Evolutionary conservation across 257 asterid species (phyloP), one percentile per base, ranked within the genome.

Genomic region (Salvia rosmarinus): DNA sequence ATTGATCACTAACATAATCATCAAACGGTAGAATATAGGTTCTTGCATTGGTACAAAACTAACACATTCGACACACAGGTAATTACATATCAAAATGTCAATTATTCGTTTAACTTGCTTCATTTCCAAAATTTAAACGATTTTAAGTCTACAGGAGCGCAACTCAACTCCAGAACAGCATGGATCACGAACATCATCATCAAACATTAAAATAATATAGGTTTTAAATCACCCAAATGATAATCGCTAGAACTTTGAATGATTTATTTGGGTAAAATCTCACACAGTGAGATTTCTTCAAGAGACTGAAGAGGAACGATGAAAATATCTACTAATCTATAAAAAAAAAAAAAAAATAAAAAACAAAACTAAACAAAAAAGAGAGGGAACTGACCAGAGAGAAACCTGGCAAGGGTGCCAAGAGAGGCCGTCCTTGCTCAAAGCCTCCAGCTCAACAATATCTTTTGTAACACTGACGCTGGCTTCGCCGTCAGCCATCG

Each of bases 381-480:
- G 9, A 59, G 57, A 40, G 19, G 51, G 42, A 71, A 49, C 70
- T 20, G 43, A 84, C 95, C 95, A 46, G 59, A 82, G 80, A 54
- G 91, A 86, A 73, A 88, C 80, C 75, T 54, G 74, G 82, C 91
- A 88, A 47, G 88, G 91, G 47, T 84, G 89, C 95, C 95, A 88
- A 11, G 95, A 85, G 78, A 70, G 79, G 81, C 81, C 79, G 59
- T 64, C 83, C 74, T 74, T 82, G 67, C 81, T 81, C 91, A 78
- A 77, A 35, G 78, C 89, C 62, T 84, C 88, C 65, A 85, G 90
- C 81, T 79, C 81, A 60, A 73, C 80, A 81, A 42, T 70, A 64
- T 69, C 82, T 80, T 67, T 60, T 44, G 34, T 56, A 51, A 75
- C 75, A 63, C 62, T 32, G 11, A 35, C 47, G 42, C 44, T 58